Evolutionary conservation across 352 stramenopile genomes (phyloP), one percentile per base, ranked within the genome.

Genomic region (Pythium guiyangense): DNA sequence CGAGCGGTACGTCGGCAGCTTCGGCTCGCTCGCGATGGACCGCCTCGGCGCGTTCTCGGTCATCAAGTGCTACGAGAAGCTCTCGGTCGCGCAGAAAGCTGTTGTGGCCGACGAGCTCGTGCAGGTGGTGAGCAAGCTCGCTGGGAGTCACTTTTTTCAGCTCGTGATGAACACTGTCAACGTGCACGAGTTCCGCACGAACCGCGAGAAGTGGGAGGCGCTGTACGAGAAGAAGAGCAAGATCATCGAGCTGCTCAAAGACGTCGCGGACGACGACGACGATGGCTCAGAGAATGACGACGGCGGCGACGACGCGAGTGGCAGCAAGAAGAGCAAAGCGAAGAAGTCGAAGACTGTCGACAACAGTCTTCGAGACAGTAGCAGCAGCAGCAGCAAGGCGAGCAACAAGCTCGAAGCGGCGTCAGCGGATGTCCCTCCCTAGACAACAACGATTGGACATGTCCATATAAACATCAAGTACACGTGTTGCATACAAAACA

Each of bases 191-290:
- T 93, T 84, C 67, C 83, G 83, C 47, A 83, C 77, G 56, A 90
- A 83, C 64, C 74, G 68, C 43, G 79, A 91, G 52, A 89, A 88
- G 62, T 93, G 84, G 84, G 66, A 77, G 37, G 73, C 80, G 27
- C 66, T 82, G 20, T 87, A 90, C 55, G 75, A 79, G 43, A 92
- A 92, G 68, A 77, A 93, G 57, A 60, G 78, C 66, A 93, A 93
- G 68, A 88, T 93, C 27, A 70, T 69, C 14, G 75, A 89, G 26
- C 51, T 92, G 39, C 91, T 93, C 52, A 88, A 86, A 60, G 83
- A 90, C 59, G 61, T 92, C 2, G 69, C 87, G 26, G 66, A 78
- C 25, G 59, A 68, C 17, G n/a, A n/a, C n/a, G 57, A 73, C 6
- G 62, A 73, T 14, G 49, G 11, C 31, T 37, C 31, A 6, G 31